Evolutionary conservation across 2,329 filamentous ascomycete genomes (phyloP), one percentile per base, ranked within the genome.

Genomic region (Pestalotiopsis sp.): DNA sequence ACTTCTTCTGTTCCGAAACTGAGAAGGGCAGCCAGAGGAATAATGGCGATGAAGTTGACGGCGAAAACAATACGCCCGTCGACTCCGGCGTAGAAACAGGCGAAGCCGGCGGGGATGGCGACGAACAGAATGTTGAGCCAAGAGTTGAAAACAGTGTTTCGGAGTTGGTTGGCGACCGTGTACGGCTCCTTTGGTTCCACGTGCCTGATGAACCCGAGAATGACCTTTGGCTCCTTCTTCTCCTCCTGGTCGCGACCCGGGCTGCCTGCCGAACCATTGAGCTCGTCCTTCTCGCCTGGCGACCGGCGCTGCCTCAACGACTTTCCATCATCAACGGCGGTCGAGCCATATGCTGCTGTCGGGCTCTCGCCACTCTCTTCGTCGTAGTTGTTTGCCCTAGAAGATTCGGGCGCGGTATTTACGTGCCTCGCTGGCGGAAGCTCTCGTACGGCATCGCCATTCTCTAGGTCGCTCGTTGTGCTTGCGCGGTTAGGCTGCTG

Each of bases 41-140:
- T 91, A 74, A 98, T 97, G 70, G 95, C 95, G 72, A 98, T 88
- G 76, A 98, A 98, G 83, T 98, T 98, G 81, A 98, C 88, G 68
- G 95, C 89, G 76, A 98, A 98, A 61, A 96, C 84, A 39, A 77
- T 69, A 9, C 69, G 72, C 39, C 76, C 78, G 25, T 76, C 73
- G 17, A 73, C 69, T 23, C 86, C 87, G 69, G 92, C 81, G 76
- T 91, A 94, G 75, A 93, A 89, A 66, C 95, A 79, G 2, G 88
- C 92, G 75, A 97, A 94, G 69, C 95, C 95, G 41, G 90, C 88
- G 0, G 95, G 95, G 0, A 93, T 94, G 25, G 91, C 90, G 17
- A 97, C 66, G 25, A 97, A 83, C 31, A 98, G 82, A 27, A 97
- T 76, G 76, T 98, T 98, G 82, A 97, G 92, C 89, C 93, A 97